phyloP scores from a whole-genome alignment of 768 basidiomycete genomes.

The Mycena vulgaris region DNA sequence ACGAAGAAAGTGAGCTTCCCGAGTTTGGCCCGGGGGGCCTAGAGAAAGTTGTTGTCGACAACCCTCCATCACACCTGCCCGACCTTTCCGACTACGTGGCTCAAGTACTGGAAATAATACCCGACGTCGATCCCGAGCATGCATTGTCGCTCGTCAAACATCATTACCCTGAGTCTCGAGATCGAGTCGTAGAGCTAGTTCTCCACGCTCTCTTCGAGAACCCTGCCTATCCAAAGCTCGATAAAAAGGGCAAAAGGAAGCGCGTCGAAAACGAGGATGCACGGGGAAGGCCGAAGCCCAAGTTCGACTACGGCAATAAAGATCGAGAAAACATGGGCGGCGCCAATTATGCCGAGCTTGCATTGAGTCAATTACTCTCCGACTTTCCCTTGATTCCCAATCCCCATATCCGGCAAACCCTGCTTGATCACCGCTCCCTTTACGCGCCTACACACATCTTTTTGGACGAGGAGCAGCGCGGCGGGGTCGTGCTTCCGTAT shows the following conservation, averaged over 20 bases:
- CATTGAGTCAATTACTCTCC: conserved; percentile 66
- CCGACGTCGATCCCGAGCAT: conserved; percentile 76
- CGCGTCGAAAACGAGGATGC: conserved; percentile 51
- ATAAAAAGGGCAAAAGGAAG: conserved; percentile 54
- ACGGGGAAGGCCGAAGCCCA: conserved; percentile 52
- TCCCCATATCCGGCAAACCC: conserved; percentile 62
- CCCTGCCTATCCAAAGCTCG: conserved; percentile 68
- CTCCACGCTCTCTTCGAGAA: conserved; percentile 77
- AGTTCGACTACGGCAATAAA: conserved; percentile 68
- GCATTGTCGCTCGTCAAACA: conserved; percentile 63
- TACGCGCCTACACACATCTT: conserved; percentile 79
- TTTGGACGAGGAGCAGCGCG: conserved; percentile 57
- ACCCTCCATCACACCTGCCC: conserved; percentile 24
- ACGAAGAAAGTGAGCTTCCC: conserved; percentile 54
- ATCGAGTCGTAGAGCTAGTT: conserved; percentile 65
- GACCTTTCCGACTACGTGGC: conserved; percentile 54
- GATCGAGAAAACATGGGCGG: conserved; percentile 63
- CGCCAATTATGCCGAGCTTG: conserved; percentile 62
- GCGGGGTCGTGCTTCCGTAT: conserved; percentile 52
- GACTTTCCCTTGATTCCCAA: conserved; percentile 75
- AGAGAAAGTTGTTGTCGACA: neutral
- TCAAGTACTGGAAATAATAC: conserved; percentile 77
- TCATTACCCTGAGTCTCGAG: conserved; percentile 53
- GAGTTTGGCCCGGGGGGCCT: neutral
- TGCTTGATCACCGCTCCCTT: conserved; percentile 57